Conservation (phyloP, 1,284 basidiomycete species). For the Neotropicomus parvogracilis region DNA sequence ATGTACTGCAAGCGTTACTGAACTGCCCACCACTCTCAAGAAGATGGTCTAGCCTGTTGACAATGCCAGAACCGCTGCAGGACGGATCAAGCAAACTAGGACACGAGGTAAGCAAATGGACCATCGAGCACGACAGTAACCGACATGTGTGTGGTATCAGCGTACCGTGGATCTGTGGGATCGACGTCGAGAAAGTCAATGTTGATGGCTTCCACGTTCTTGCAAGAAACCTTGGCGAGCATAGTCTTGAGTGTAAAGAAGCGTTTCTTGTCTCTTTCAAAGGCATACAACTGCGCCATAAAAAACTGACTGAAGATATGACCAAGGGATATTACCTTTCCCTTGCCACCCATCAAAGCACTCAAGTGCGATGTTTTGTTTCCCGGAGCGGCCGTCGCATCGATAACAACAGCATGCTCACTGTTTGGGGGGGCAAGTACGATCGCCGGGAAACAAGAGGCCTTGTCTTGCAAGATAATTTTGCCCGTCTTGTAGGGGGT, state of each 20-base stretch:
- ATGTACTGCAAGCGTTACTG: not conserved
- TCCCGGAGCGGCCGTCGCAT: constrained; percentile 95
- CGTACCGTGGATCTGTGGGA: constrained; percentile 60
- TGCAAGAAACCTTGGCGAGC: constrained; percentile 76
- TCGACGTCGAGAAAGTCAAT: constrained; percentile 78
- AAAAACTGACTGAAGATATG: constrained; percentile 3
- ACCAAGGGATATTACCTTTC: constrained; percentile 54
- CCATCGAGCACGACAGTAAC: constrained; percentile 26
- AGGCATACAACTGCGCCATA: constrained; percentile 67
- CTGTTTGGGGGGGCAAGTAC: constrained; percentile 66
- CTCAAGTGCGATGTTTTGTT: constrained; percentile 97
- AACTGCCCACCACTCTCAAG: constrained; percentile 56
- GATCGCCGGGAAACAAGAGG: constrained; percentile 92
- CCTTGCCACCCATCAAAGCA: constrained; percentile 78
- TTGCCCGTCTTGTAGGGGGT: constrained; percentile 68
- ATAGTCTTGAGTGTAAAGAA: constrained; percentile 81
- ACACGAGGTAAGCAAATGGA: constrained; percentile 5
- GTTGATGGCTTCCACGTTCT: constrained; percentile 70
- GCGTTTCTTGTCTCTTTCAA: constrained; percentile 78
- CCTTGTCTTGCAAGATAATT: constrained; percentile 95
- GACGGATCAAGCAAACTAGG: constrained; percentile 89
- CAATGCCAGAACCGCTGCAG: constrained; percentile 90
- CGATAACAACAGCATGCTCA: constrained; percentile 63
- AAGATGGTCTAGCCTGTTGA: constrained; percentile 85
- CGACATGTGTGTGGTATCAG: constrained; percentile 79